phyloP scores from a whole-genome alignment of 257 asterid species.

The Gentiana dahurica region DNA sequence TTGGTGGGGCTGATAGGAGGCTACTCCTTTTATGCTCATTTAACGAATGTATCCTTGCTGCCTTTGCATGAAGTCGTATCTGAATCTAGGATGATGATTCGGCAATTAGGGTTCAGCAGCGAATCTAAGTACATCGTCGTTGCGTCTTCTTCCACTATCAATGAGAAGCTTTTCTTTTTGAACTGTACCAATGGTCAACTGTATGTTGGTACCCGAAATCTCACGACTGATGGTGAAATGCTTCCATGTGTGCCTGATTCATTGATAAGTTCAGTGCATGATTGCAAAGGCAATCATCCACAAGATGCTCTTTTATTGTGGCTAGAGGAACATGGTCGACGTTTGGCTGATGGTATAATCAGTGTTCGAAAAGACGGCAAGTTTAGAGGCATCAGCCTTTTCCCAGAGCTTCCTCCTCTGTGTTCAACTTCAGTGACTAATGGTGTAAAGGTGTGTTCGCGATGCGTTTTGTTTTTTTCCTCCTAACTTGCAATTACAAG shows the following conservation, averaged over 20 bases:
- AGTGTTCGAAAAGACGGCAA: constrained; percentile 46
- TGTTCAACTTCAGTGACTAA: constrained; percentile 63
- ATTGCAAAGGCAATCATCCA: constrained; percentile 25
- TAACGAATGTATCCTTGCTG: constrained; percentile 68
- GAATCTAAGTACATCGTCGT: constrained; percentile 44
- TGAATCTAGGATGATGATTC: constrained; percentile 32
- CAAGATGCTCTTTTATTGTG: constrained; percentile 85
- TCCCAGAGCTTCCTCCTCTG: constrained; percentile 64
- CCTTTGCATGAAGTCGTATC: constrained; percentile 46
- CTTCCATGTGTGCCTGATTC: constrained; percentile 78
- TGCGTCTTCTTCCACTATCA: constrained; percentile 50
- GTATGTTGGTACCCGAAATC: constrained; percentile 68
- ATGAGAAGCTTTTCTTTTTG: constrained; percentile 57
- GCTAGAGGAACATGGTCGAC: constrained; percentile 84
- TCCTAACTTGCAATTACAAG: neutral
- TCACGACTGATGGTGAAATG: constrained; percentile 57
- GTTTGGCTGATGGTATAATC: constrained; percentile 51
- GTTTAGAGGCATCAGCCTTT: constrained; percentile 51
- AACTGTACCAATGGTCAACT: constrained; percentile 77
- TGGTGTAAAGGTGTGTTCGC: constrained; percentile 68
- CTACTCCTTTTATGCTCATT: constrained; percentile 54
- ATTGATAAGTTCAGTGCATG: constrained; percentile 40
- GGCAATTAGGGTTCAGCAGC: constrained; percentile 27
- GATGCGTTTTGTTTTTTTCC: neutral
- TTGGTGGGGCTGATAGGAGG: constrained; percentile 90